Base-by-base conservation (phyloP, 805 yeast genomes). In the Kluyveromyces dobzhanskii region DNA sequence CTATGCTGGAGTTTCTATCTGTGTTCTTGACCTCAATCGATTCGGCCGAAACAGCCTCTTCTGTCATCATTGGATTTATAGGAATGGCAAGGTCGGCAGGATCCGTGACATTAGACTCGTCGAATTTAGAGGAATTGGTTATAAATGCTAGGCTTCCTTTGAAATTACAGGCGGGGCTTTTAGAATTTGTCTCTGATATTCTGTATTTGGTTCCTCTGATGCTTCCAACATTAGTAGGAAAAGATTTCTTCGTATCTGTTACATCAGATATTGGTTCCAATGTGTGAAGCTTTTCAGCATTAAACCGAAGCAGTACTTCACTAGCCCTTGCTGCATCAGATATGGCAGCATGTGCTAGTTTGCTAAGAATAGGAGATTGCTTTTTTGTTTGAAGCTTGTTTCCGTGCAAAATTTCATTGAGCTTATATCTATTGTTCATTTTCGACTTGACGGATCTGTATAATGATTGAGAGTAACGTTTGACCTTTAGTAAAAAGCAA, bases 401-500 rank as follows among this genome's bases (percentile, higher is more conserved):
- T 23, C 53, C 53, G 27, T 52, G 53, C 17, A 57, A 53, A 4
- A 69, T 60, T 42, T 61, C 60, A 29, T 58, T 67, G 37, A 66
- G 59, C 26, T 58, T 60, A 49, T 67, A 61, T 37, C 57, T 51
- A 17, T 57, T 59, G 26, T 48, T 45, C 47, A 59, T 57, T 39
- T 56, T 60, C 1, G 59, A 49, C 44, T 80, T 67, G 0, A 79
- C 72, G 7, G 82, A 70, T 45, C 85, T 67, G 47, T 74, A 69
- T 30, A 80, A 62, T 45, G 75, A 71, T 1, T 80, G 71, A 2
- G 80, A 73, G 17, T 75, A 75, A 49, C 78, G 79, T 51, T 76
- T 78, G 4, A 80, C 71, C 49, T 76, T 79, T 41, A 69, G 64
- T 9, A 82, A 61, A 17, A 70, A 62, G 59, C 90, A 82, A 14